These are phyloP conservation scores for Fusarium poae DNA, from an alignment of 2,329 filamentous ascomycete species.

Conservation along the genomic window DNA sequence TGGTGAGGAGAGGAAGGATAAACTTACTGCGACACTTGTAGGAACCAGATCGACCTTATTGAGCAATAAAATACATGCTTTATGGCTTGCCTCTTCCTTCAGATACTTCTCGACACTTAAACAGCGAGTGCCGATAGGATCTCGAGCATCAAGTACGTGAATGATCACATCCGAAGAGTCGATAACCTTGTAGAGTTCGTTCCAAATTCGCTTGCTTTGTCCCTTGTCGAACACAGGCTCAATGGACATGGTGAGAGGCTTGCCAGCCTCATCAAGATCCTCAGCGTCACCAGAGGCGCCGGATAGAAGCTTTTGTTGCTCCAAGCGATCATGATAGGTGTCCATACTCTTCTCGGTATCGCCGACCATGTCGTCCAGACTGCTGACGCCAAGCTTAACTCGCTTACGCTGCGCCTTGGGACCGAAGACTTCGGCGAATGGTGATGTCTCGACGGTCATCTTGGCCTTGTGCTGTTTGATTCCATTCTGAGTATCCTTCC, in stretches of 20 bases:
- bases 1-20: slow-evolving; percentile 23
- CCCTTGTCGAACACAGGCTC: slow-evolving; percentile 95
- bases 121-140: slow-evolving; percentile 91
- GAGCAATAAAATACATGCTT: slow-evolving; percentile 75
- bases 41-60: slow-evolving; percentile 82
- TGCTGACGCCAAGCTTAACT: slow-evolving; percentile 87
- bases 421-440: slow-evolving; percentile 90
- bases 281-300: slow-evolving; percentile 72
- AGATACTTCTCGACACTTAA: slow-evolving; percentile 86
- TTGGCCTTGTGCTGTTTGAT: slow-evolving; percentile 94
- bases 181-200: slow-evolving; percentile 94
- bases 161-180: slow-evolving; percentile 96
- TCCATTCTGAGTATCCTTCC: slow-evolving; percentile 75
- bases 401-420: slow-evolving; percentile 93
- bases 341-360: slow-evolving; percentile 85
- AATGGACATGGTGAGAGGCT: slow-evolving; percentile 70
- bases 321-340: slow-evolving; percentile 81
- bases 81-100: slow-evolving; percentile 91
- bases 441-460: slow-evolving; percentile 88
- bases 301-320: slow-evolving; percentile 81
- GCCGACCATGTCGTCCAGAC: slow-evolving; percentile 83
- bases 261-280: slow-evolving; percentile 61
- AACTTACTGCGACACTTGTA: slow-evolving; percentile 93
- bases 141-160: slow-evolving; percentile 91
- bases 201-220: slow-evolving; percentile 96